Evolutionary conservation across 2,329 filamentous ascomycete genomes (phyloP).

Genomic region (Colletotrichum liriopes): DNA sequence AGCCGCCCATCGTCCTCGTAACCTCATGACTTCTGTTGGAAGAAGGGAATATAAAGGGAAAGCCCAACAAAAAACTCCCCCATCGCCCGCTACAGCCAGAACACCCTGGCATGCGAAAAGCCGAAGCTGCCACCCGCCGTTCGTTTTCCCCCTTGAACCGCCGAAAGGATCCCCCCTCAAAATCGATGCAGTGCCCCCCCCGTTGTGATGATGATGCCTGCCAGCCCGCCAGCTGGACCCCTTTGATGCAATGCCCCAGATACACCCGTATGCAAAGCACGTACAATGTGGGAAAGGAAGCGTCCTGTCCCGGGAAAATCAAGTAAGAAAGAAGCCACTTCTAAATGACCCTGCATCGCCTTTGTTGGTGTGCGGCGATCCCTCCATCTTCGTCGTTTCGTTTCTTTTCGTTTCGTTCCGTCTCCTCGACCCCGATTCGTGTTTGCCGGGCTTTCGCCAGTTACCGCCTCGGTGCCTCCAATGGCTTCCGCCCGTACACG

Average conservation of each 20-base stretch:
- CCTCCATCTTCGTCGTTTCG: slow-evolving; percentile 10
- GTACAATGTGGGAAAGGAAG: slow-evolving; percentile 24
- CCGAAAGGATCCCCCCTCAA: background rate
- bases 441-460: background rate
- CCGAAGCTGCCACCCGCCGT: slow-evolving; percentile 13
- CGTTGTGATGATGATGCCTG: slow-evolving; percentile 27
- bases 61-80: slow-evolving; percentile 25
- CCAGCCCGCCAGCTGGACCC: slow-evolving; percentile 21
- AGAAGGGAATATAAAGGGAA: background rate
- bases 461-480: slow-evolving; percentile 5
- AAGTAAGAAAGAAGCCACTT: background rate
- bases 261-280: slow-evolving; percentile 25
- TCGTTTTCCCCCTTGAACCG: background rate
- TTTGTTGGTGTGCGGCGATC: background rate
- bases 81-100: slow-evolving; percentile 31
- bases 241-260: slow-evolving; percentile 35
- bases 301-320: slow-evolving; percentile 24
- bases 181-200: slow-evolving; percentile 28
- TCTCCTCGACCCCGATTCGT: background rate
- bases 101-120: slow-evolving; percentile 2
- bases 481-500: slow-evolving; percentile 58
- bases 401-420: background rate
- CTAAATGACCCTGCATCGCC: slow-evolving; percentile 4
- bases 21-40: slow-evolving; percentile 25
- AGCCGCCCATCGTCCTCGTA: slow-evolving; percentile 20